A percentile compares a stretch with the other conserved stretches of the same genome.
Conservation (phyloP, 352 stramenopile genomes). For the Aphanomyces invadans region DNA sequence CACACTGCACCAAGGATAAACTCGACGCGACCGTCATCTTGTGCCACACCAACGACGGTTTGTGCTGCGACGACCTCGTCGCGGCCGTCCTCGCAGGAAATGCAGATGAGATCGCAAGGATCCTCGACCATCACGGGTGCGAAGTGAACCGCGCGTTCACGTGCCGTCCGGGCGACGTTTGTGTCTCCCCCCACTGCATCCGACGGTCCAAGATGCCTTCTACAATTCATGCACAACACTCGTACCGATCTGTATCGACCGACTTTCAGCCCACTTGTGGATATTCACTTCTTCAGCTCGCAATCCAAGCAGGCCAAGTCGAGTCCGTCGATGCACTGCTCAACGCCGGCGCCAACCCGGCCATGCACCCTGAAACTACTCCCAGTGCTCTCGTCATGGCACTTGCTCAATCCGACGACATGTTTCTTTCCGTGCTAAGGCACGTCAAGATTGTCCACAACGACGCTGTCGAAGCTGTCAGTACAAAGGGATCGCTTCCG, state of each 20-base stretch:
- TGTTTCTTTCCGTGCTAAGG: neutral
- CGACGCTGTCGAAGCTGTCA: constrained; percentile 3
- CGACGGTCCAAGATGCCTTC: constrained; percentile 5
- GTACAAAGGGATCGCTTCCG: neutral
- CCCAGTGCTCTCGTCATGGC: constrained; percentile 1
- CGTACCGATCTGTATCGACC: neutral
- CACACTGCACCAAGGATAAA: neutral
- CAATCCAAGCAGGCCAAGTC: neutral
- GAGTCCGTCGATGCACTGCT: neutral
- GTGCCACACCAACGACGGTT: neutral
- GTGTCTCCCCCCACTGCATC: constrained; percentile 13
- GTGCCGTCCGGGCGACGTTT: constrained; percentile 3
- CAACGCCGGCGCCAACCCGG: neutral
- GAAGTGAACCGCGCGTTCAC: constrained; percentile 9
- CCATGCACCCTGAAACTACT: neutral
- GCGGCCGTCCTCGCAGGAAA: constrained; percentile 5
- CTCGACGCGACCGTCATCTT: neutral
- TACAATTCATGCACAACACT: neutral
- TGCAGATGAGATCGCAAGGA: neutral
- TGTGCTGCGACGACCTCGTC: constrained; percentile 14
- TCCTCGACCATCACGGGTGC: constrained; percentile 10
- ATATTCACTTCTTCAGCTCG: constrained; percentile 5
- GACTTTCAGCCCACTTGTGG: constrained; percentile 2
- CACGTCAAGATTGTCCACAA: neutral
- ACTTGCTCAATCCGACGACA: neutral